These are phyloP conservation scores for Trametes hirsuta DNA, from an alignment of 1,284 basidiomycete species.

Conservation along the genomic window DNA sequence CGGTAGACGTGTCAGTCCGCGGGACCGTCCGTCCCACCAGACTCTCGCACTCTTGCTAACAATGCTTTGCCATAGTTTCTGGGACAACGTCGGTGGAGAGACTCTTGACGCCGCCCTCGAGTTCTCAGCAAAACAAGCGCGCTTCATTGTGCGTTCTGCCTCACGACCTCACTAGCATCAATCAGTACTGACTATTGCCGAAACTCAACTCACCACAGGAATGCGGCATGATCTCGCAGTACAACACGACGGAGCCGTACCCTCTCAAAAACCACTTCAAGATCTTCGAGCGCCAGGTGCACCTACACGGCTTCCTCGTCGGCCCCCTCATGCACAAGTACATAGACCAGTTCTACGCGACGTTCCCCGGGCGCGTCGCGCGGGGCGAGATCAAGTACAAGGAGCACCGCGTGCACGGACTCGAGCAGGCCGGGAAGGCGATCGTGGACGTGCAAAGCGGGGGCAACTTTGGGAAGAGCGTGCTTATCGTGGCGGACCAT, in stretches of 20 bases:
- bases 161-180: too few species aligned
- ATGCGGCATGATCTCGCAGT: constrained; percentile 37
- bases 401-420: constrained; percentile 54
- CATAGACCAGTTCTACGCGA: constrained; percentile 49
- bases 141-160: constrained; percentile 54
- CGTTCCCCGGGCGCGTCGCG: constrained; percentile 53
- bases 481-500: constrained; percentile 51
- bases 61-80: constrained; percentile 38
- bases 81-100: constrained; percentile 66
- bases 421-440: constrained; percentile 57
- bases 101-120: constrained; percentile 59
- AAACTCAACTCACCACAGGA: constrained; percentile 5
- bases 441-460: constrained; percentile 59
- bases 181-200: not conserved
- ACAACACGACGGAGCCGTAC: constrained; percentile 32
- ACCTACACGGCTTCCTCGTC: constrained; percentile 65
- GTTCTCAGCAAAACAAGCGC: constrained; percentile 48
- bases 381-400: constrained; percentile 63
- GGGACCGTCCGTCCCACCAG: too few species aligned
- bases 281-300: constrained; percentile 56
- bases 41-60: not conserved
- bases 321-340: constrained; percentile 44
- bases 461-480: constrained; percentile 60
- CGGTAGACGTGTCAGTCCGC: constrained; percentile 49
- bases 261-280: constrained; percentile 36